These are phyloP conservation scores for Dendrobium chrysotoxum DNA, from an alignment of 106 monocot species.

Conservation along the genomic window DNA sequence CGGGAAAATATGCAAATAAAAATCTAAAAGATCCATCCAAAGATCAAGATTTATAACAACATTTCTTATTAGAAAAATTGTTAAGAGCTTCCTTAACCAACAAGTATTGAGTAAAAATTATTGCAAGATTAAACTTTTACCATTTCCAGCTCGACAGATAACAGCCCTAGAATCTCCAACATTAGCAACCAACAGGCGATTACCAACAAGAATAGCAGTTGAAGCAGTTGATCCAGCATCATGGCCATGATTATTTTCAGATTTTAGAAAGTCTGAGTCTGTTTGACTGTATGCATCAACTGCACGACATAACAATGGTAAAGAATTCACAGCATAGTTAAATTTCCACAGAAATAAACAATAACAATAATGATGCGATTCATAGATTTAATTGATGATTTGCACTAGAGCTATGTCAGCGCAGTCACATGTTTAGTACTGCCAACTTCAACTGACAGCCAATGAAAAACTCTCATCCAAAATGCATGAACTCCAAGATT, in stretches of 20 bases:
- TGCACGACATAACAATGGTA: slow-evolving; percentile 7
- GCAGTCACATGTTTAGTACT: background rate
- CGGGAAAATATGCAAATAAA: background rate
- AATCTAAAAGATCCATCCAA: background rate
- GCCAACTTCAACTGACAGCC: background rate
- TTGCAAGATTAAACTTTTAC: background rate
- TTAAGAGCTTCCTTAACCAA: background rate
- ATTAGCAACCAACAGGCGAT: slow-evolving; percentile 25
- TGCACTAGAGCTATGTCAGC: background rate
- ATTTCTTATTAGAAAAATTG: background rate
- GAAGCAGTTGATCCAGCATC: slow-evolving; percentile 34
- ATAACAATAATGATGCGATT: background rate
- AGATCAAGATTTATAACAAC: background rate
- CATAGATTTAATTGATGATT: background rate
- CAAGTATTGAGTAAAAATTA: background rate
- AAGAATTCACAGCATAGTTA: background rate
- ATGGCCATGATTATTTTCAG: slow-evolving; percentile 18
- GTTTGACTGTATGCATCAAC: slow-evolving; percentile 27
- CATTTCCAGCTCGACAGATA: slow-evolving; percentile 22
- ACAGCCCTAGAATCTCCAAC: slow-evolving; percentile 33
- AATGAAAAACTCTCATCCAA: background rate
- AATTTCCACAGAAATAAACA: background rate
- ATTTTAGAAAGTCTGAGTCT: slow-evolving; percentile 24
- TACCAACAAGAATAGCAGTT: slow-evolving; percentile 33
- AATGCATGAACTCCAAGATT: background rate